phyloP scores from a whole-genome alignment of 495 filamentous ascomycete species.

The Penicillium egyptiacum region DNA sequence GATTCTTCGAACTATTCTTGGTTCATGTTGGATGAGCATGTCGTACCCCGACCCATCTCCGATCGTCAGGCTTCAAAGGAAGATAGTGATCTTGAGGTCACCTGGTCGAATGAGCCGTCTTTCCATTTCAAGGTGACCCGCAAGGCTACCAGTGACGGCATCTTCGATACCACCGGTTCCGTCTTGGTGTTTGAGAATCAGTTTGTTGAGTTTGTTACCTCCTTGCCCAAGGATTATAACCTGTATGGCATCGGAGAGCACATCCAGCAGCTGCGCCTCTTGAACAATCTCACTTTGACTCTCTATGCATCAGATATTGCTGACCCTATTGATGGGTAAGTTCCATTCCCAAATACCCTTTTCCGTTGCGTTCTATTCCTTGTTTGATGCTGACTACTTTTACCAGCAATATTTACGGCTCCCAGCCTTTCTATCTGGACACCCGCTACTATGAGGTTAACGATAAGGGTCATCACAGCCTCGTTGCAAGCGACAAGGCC shows the following conservation, averaged over 20 bases:
- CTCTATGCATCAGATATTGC: slow-evolving; percentile 70
- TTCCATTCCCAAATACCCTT: neutral
- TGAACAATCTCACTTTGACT: slow-evolving; percentile 62
- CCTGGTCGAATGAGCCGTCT: slow-evolving; percentile 58
- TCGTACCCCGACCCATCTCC: slow-evolving; percentile 59
- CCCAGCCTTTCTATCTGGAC: slow-evolving; percentile 63
- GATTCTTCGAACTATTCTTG: slow-evolving; percentile 64
- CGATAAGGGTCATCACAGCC: slow-evolving; percentile 50
- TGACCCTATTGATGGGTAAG: slow-evolving; percentile 56
- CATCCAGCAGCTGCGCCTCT: slow-evolving; percentile 58
- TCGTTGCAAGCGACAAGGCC: slow-evolving; percentile 54
- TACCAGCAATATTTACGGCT: slow-evolving; percentile 58
- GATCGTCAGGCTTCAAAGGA: slow-evolving; percentile 38
- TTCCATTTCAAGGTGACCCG: slow-evolving; percentile 61
- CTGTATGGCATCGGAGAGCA: slow-evolving; percentile 63
- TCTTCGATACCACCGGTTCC: slow-evolving; percentile 58
- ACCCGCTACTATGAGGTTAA: slow-evolving; percentile 63
- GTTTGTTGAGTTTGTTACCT: slow-evolving; percentile 61
- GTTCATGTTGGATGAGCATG: slow-evolving; percentile 63
- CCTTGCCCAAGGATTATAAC: slow-evolving; percentile 60
- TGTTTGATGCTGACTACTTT: neutral
- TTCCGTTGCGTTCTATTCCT: neutral
- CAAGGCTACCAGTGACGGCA: slow-evolving; percentile 54
- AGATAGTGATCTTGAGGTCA: slow-evolving; percentile 54
- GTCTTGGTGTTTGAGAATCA: slow-evolving; percentile 63